Evolutionary conservation across 116 monocot genomes (phyloP).

Genomic region (Phalaenopsis hybrid): DNA sequence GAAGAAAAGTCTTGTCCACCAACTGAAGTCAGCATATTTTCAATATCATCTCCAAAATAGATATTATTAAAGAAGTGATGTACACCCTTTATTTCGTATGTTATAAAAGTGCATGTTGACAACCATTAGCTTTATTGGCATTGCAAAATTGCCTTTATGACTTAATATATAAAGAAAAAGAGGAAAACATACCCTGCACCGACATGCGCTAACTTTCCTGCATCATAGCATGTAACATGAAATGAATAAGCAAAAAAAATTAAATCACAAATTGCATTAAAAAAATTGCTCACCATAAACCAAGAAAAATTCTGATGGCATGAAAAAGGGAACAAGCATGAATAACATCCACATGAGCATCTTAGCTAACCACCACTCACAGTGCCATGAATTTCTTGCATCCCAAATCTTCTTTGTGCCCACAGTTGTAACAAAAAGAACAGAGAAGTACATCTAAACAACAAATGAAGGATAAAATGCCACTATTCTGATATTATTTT

Average conservation of each 20-base stretch:
- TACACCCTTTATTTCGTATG: too few species aligned
- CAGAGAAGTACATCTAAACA: slow-evolving; percentile 71
- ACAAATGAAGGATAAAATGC: neutral
- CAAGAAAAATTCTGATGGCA: slow-evolving; percentile 58
- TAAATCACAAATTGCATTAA: too few species aligned
- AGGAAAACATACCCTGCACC: slow-evolving; percentile 63
- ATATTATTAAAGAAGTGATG: too few species aligned
- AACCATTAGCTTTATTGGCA: too few species aligned
- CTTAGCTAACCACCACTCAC: slow-evolving; percentile 78
- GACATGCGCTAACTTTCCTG: slow-evolving; percentile 79
- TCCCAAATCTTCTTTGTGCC: slow-evolving; percentile 57
- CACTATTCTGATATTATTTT: too few species aligned
- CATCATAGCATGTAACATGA: slow-evolving; percentile 3
- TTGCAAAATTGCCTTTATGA: too few species aligned
- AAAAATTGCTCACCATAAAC: slow-evolving; percentile 61
- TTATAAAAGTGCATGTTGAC: too few species aligned
- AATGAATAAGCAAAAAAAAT: neutral
- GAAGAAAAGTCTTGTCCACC: too few species aligned
- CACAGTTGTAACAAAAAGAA: slow-evolving; percentile 67
- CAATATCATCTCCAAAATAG: too few species aligned
- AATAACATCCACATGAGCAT: slow-evolving; percentile 58
- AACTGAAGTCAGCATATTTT: too few species aligned
- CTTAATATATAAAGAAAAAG: neutral
- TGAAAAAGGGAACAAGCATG: slow-evolving; percentile 52
- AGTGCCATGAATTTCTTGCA: slow-evolving; percentile 70